Base-by-base conservation (phyloP, 306 rosid genomes). In the Hippophae gyantsensis region DNA sequence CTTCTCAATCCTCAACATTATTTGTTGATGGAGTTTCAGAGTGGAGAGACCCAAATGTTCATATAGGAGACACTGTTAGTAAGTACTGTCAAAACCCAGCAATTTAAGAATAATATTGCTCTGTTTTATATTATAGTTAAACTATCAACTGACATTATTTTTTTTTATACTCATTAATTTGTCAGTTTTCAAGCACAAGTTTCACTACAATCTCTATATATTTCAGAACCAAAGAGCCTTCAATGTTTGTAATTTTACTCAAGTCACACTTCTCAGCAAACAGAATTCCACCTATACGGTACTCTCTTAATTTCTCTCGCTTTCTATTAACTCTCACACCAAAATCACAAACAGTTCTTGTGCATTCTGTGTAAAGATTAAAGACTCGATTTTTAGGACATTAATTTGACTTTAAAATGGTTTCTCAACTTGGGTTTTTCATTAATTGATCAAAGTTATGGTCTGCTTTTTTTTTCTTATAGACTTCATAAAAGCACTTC, bases 51-150 rank as follows among this genome's bases (percentile, higher is more conserved):
- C 89, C 96, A 7, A 69, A 63, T 67, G 96, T 85, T 62, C 80
- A 76, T 57, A 74, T 85, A n/a, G 96, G 98, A 69, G 98, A 90
- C 32, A 77, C 95, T 59, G 70, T 90, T 64, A 63, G 98, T 90
- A 78, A 79, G 95, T 78, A 11, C 25, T 32, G 4, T 32, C 38
- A 18, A 18, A 32, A 32, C 38, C 38, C 38, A 32, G 38, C 38
- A 32, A 32, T 32, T 32, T 8, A 5, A 26, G n/a, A 66, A 32
- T 32, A 32, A 32, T 32, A 32, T 32, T 32, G 38, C 38, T 32
- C 38, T 32, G 38, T 32, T 32, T 32, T 32, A 32, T 32, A 32
- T 32, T 32, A 32, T 32, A 32, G 38, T 32, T 32, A 2, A 32
- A 4, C 38, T 32, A 32, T 4, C 8, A 11, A 12, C 38, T 32